Evolutionary conservation across 2,329 filamentous ascomycete species (phyloP).

Genomic region (Penicillium brasilianum): DNA sequence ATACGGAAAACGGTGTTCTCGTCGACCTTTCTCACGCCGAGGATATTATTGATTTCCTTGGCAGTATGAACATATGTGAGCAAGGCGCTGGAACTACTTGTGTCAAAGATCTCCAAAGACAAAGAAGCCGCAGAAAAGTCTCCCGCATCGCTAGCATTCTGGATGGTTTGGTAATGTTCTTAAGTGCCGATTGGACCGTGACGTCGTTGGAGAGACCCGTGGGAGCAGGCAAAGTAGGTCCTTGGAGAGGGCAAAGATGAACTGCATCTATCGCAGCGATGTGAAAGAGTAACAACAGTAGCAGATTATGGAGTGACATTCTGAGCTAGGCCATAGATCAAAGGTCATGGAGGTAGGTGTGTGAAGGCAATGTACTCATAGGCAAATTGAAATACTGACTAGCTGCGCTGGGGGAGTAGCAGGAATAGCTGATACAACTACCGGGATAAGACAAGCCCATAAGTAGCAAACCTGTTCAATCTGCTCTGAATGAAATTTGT

Average conservation of each 20-base stretch:
- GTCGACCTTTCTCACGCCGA: conserved; percentile 36
- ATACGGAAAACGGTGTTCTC: conserved; percentile 51
- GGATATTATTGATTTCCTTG: conserved; percentile 6
- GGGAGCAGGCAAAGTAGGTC: conserved; percentile 13
- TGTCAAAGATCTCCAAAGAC: conserved; percentile 15
- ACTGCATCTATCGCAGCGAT: background rate
- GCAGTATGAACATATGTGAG: conserved; percentile 14
- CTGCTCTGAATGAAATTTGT: background rate
- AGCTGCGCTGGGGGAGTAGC: background rate
- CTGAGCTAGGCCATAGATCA: background rate
- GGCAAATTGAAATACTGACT: no score
- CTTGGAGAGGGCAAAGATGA: conserved; percentile 13
- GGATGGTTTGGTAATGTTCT: conserved; percentile 8
- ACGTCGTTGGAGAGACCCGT: conserved; percentile 1
- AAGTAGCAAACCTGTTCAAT: background rate
- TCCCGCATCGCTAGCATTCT: conserved; percentile 6
- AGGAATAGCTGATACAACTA: background rate
- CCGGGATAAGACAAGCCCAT: background rate
- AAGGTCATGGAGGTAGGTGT: background rate
- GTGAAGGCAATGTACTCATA: background rate
- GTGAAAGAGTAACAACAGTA: background rate
- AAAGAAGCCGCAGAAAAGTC: conserved; percentile 7
- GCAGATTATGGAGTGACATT: background rate
- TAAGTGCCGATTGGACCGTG: conserved; percentile 2
- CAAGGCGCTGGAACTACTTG: background rate